Percentiles rank a stretch among this genome's conserved stretches.
Conservation (phyloP, 164 flowering plant genomes). For the Echeveria elegans region DNA sequence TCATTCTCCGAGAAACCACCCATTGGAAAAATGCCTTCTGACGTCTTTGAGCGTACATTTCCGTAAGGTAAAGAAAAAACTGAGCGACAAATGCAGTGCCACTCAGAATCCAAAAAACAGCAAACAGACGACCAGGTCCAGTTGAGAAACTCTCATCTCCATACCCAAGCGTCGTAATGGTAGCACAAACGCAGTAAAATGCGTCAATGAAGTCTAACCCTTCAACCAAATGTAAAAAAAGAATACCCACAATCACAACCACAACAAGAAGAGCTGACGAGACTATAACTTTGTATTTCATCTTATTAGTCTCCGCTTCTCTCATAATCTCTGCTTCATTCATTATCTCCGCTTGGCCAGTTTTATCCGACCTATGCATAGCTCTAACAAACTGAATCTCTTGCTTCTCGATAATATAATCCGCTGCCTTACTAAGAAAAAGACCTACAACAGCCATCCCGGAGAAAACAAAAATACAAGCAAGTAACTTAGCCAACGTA, state of each 20-base stretch:
- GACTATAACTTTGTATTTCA: conserved; percentile 35
- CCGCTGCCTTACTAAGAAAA: conserved; percentile 64
- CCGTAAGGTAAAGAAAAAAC: conserved; percentile 64
- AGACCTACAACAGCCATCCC: conserved; percentile 71
- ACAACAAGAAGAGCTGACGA: conserved; percentile 24
- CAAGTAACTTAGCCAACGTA: conserved; percentile 44
- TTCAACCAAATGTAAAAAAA: conserved; percentile 44
- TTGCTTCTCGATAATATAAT: conserved; percentile 66
- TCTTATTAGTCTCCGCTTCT: conserved; percentile 43
- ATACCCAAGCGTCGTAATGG: conserved; percentile 79
- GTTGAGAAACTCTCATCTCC: conserved; percentile 87
- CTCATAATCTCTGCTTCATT: conserved; percentile 33
- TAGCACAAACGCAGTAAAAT: conserved; percentile 77
- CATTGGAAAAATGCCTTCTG: conserved; percentile 40
- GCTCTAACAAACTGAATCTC: conserved; percentile 47
- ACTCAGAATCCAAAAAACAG: conserved; percentile 65
- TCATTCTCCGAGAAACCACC: conserved; percentile 49
- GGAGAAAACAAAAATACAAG: conserved; percentile 62
- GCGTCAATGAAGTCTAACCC: conserved; percentile 43
- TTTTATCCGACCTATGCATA: conserved; percentile 21
- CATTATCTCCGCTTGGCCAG: conserved; percentile 28
- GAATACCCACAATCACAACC: conserved; percentile 38
- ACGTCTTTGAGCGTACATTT: conserved; percentile 43
- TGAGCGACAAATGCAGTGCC: conserved; percentile 67
- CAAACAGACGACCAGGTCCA: conserved; percentile 58